Percentiles rank a stretch among this genome's conserved stretches.
phyloP scores from a whole-genome alignment of 1,284 basidiomycete genomes.

The Ustilago curta region DNA sequence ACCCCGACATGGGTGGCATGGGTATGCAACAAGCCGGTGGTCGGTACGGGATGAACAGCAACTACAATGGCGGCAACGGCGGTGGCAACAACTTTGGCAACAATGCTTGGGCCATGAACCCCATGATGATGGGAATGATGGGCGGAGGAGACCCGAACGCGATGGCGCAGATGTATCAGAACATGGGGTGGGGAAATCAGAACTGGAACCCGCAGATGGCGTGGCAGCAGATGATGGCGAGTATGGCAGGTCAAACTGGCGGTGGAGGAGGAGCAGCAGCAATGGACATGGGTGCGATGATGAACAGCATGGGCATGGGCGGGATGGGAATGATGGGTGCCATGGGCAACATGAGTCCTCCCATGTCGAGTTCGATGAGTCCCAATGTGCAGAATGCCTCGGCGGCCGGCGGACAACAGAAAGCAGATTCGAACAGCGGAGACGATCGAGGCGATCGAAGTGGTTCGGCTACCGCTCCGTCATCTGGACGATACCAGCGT shows the following conservation, averaged over 20 bases:
- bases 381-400: slow-evolving; percentile 23
- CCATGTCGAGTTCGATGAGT: slow-evolving; percentile 37
- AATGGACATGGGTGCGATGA: slow-evolving; percentile 72
- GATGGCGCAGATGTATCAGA: slow-evolving; percentile 74
- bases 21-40: slow-evolving; percentile 19
- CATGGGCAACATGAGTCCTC: slow-evolving; percentile 50
- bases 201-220: slow-evolving; percentile 67
- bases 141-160: slow-evolving; percentile 70
- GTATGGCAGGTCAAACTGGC: slow-evolving; percentile 36
- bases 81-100: slow-evolving; percentile 77
- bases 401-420: slow-evolving; percentile 36
- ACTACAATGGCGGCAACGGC: slow-evolving; percentile 49
- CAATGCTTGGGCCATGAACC: slow-evolving; percentile 68
- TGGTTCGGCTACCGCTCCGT: not conserved
- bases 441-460: slow-evolving; percentile 10
- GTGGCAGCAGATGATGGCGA: slow-evolving; percentile 66
- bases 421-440: slow-evolving; percentile 5
- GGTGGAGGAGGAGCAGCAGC: slow-evolving; percentile 49
- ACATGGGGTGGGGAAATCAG: slow-evolving; percentile 71
- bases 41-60: slow-evolving; percentile 14
- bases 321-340: slow-evolving; percentile 69
- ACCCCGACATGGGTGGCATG: slow-evolving; percentile 16
- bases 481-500: slow-evolving; percentile 17
- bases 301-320: slow-evolving; percentile 71
- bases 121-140: slow-evolving; percentile 72